These are phyloP conservation scores for Neonothopanus nambi DNA, from an alignment of 1,284 basidiomycete genomes.

Conservation along the genomic window DNA sequence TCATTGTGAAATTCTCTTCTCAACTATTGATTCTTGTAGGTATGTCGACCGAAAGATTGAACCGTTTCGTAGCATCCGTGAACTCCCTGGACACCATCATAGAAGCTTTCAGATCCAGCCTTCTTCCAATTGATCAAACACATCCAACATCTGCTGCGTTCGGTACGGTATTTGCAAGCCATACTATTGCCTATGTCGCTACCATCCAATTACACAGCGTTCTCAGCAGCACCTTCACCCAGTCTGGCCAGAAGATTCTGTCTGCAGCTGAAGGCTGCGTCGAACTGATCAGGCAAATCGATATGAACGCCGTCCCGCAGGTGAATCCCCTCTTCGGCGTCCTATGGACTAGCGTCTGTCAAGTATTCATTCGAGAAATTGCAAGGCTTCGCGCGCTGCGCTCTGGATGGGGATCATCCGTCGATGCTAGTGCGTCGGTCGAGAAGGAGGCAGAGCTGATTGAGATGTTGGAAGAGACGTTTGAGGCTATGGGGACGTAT, in stretches of 20 bases:
- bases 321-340: conserved; percentile 6
- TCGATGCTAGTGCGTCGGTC: too few relatives aligned
- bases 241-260: conserved; percentile 3
- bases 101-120: conserved; percentile 3
- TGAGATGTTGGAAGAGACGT: conserved; percentile 2
- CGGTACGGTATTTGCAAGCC: conserved; percentile 7
- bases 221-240: not conserved
- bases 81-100: conserved; percentile 8
- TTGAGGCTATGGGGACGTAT: not conserved
- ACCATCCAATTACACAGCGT: conserved; percentile 12
- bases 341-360: conserved; percentile 8
- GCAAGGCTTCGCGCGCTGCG: not conserved
- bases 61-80: not conserved
- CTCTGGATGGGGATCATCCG: not conserved
- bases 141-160: conserved; percentile 1
- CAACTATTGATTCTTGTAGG: not conserved
- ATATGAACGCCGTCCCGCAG: not conserved
- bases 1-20: not conserved
- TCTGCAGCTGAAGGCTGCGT: conserved; percentile 11
- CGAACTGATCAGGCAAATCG: not conserved
- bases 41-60: not conserved
- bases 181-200: conserved; percentile 12
- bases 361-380: conserved; percentile 6
- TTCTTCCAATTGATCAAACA: conserved; percentile 4
- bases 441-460: not conserved